Conservation (phyloP, 1,284 basidiomycete genomes). For the Ustilago cynodontis region DNA sequence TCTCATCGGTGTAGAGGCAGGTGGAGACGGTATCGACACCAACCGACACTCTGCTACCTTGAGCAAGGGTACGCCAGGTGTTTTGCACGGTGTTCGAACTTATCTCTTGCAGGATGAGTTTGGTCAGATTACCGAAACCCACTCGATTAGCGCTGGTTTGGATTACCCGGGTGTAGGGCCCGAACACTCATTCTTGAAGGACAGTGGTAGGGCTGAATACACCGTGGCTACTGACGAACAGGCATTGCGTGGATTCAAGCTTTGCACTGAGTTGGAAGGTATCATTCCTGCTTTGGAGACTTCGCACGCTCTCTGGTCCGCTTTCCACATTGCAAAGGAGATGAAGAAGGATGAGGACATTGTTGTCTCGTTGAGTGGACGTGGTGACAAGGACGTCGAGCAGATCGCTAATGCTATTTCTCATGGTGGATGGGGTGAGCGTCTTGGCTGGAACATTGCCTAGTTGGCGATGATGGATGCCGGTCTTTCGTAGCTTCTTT, state of each 20-base stretch:
- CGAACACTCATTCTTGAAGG: constrained; percentile 96
- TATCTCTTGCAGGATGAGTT: constrained; percentile 89
- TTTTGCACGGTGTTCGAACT: constrained; percentile 94
- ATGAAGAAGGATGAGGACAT: constrained; percentile 86
- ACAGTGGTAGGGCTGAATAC: constrained; percentile 92
- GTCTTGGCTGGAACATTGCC: constrained; percentile 64
- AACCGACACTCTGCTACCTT: constrained; percentile 91
- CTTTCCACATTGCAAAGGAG: constrained; percentile 84
- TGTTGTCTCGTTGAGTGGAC: constrained; percentile 78
- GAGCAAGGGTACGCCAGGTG: constrained; percentile 88
- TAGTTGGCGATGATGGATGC: neutral
- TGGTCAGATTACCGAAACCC: constrained; percentile 96
- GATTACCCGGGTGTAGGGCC: constrained; percentile 83
- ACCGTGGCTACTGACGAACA: constrained; percentile 92
- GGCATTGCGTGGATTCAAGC: constrained; percentile 89
- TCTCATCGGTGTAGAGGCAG: constrained; percentile 68
- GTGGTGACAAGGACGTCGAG: constrained; percentile 95
- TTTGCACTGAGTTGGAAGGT: constrained; percentile 91
- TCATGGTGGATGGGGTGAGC: constrained; percentile 64
- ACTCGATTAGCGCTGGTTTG: constrained; percentile 94
- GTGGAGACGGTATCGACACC: constrained; percentile 83
- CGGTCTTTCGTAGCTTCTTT: neutral
- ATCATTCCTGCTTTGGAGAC: constrained; percentile 98
- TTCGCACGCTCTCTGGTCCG: constrained; percentile 94
- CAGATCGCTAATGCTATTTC: constrained; percentile 79